Evolutionary conservation across 208 protist species (phyloP).

Genomic region (Crithidia sp.): DNA sequence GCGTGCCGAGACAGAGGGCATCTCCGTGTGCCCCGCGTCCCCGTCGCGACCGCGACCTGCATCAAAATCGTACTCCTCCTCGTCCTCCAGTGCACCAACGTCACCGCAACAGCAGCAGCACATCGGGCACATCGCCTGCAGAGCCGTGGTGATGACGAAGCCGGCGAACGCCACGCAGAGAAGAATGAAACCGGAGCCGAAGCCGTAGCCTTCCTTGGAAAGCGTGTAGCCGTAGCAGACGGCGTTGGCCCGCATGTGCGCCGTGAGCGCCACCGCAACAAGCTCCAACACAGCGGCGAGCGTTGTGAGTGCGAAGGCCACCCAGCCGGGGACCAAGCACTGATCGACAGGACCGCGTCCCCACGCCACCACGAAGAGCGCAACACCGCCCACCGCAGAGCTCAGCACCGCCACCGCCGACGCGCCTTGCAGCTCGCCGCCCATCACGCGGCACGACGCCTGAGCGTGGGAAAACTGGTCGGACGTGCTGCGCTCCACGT

Average conservation of each 20-base stretch:
- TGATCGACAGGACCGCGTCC: not conserved
- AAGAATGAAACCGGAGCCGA: constrained; percentile 1
- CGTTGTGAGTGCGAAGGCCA: constrained; percentile 4
- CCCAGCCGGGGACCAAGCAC: constrained; percentile 3
- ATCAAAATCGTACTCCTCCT: not conserved
- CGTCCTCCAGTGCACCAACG: not conserved
- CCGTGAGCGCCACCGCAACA: not conserved
- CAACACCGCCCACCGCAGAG: not conserved
- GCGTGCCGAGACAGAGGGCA: no score
- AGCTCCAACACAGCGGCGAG: not conserved
- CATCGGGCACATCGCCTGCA: constrained; percentile 14
- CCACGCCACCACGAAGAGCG: constrained; percentile 5
- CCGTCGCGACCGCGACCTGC: not conserved
- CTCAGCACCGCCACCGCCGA: not conserved
- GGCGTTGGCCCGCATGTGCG: constrained; percentile 7
- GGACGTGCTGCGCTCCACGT: not conserved
- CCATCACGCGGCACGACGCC: not conserved
- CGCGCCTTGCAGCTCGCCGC: not conserved
- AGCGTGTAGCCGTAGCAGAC: not conserved
- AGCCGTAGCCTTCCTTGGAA: not conserved
- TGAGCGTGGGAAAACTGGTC: not conserved
- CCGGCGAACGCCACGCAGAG: constrained; percentile 1
- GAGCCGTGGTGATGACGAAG: not conserved
- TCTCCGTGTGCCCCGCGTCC: no score
- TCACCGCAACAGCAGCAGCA: constrained; percentile 5